Evolutionary conservation across 768 basidiomycete genomes (phyloP), one percentile per base, ranked within the genome.

Genomic region (Tephrocybe sp.): DNA sequence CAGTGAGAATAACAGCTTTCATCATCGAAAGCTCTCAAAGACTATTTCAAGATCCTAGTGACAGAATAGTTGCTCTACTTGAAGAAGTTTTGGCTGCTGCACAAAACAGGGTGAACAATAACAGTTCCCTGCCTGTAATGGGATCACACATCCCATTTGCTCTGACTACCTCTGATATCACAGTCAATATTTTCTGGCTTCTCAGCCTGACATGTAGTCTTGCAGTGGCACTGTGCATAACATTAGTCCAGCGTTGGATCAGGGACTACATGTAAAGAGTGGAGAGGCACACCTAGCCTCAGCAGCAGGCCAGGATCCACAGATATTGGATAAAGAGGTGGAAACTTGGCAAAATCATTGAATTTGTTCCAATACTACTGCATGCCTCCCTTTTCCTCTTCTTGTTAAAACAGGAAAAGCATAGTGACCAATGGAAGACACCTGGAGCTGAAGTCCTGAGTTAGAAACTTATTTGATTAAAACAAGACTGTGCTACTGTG

Each of bases 171-270:
- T 37, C 32, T 15, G 41, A 34, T 30, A 28, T 51, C 8, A 33
- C 42, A 4, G 25, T 51, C 6, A 51, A 51, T 25, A 25, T 51
- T 4, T 37, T 51, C 12, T 51, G 50, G 50, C 45, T 51, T 24
- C 25, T 51, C n/a, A 51, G 50, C 44, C 36, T 51, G 2, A 30
- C 39, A 1, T 54, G 64, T 36, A 62, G 59, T 25, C 55, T 68
- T 7, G 53, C 60, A 2, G 56, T 60, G 14, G 67, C 61, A 3
- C 48, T 66, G n/a, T 34, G 63, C 20, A 65, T 62, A 10, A 68
- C 63, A 25, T 41, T 66, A 12, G 38, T 39, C 38, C 38, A 39
- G 12, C 38, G n/a, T 6, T 39, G 38, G 38, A 39, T 26, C 12
- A 23, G 46, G n/a, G 24, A 47, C 15, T 47, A 47, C 36, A 2